Conservation (phyloP, 2,329 filamentous ascomycete species). For the Aspergillus alliaceus region DNA sequence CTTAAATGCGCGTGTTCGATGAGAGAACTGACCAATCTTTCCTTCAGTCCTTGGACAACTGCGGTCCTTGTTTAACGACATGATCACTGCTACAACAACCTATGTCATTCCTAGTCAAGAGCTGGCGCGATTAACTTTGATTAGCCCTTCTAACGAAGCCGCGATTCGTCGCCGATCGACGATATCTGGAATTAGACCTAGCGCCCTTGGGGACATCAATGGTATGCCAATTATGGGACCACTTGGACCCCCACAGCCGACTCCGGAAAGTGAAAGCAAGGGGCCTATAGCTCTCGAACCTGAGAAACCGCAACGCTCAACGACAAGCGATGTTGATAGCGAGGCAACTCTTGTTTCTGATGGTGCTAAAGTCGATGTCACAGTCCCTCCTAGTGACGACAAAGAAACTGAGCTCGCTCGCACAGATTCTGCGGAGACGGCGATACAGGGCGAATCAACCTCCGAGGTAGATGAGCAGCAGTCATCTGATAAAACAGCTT, state of each 20-base stretch:
- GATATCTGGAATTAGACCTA: slow-evolving; percentile 31
- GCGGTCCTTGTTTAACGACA: slow-evolving; percentile 65
- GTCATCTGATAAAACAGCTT: slow-evolving; percentile 6
- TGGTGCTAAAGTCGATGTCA: slow-evolving; percentile 16
- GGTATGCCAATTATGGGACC: slow-evolving; percentile 49
- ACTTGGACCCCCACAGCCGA: slow-evolving; percentile 38
- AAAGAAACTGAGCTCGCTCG: slow-evolving; percentile 40
- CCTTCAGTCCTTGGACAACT: slow-evolving; percentile 71
- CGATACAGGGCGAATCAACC: slow-evolving; percentile 20
- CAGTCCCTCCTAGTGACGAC: slow-evolving; percentile 28
- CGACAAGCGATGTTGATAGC: slow-evolving; percentile 29
- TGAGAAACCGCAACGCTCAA: slow-evolving; percentile 24
- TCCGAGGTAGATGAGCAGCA: slow-evolving; percentile 8
- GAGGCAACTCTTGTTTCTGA: slow-evolving; percentile 40
- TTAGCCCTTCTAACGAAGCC: slow-evolving; percentile 58
- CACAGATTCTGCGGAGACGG: slow-evolving; percentile 19
- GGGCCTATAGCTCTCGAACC: slow-evolving; percentile 16
- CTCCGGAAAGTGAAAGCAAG: slow-evolving; percentile 18
- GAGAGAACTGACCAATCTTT: slow-evolving; percentile 2
- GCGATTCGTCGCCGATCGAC: slow-evolving; percentile 51
- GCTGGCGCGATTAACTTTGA: slow-evolving; percentile 76
- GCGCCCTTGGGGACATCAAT: slow-evolving; percentile 43
- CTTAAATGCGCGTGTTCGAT: neutral
- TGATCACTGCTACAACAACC: slow-evolving; percentile 62
- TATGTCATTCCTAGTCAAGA: slow-evolving; percentile 72